Base-by-base conservation (phyloP, 116 monocot genomes). In the Trichopus zeylanicus region DNA sequence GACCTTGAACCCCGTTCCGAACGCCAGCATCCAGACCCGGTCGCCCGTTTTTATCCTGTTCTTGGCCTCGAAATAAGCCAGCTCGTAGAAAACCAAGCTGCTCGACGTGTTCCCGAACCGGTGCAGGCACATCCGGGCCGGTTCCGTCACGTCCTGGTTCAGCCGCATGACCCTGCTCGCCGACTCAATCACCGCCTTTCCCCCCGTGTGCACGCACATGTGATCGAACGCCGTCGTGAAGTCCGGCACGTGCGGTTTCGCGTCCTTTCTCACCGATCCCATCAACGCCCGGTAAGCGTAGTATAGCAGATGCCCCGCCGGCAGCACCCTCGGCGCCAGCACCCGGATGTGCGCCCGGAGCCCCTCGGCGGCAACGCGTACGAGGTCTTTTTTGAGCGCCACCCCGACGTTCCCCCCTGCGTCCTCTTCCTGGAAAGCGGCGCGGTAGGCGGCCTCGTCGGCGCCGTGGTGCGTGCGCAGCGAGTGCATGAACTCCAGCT, bases 71-170 rank as follows among this genome's bases (percentile, higher is more conserved):
- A 83, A 79, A 64, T 95, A 95, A 3, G 78, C 81, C 5, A 95
- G 54, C 81, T 95, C 90, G 69, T 95, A 95, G 64, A 86, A 87
- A 46, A 95, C 74, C 31, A 83, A 23, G 49, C 90, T 89, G 56
- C 90, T 81, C 6, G 90, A 89, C n/a, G 95, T 95, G 77, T 95
- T 95, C 34, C 95, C 95, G 59, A 89, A 95, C 63, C 90, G 73
- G 59, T 95, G 83, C 63, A 95, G 65, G 26, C 75, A 68, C 86
- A 90, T 84, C 56, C 95, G 53, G 18, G 90, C 89, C 35, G 95
- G 83, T 71, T 95, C 95, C 27, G 72, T 71, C 37, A 70, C 64
- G 47, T 53, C 49, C 0, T 65, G 68, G 18, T 53, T 53, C 15
- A 95, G 63, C 71, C 54, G 25, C 86, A 95, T 75, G 30, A 78